Evolutionary conservation across 257 asterid species (phyloP), one percentile per base, ranked within the genome.

Genomic region (Solanum chilense): DNA sequence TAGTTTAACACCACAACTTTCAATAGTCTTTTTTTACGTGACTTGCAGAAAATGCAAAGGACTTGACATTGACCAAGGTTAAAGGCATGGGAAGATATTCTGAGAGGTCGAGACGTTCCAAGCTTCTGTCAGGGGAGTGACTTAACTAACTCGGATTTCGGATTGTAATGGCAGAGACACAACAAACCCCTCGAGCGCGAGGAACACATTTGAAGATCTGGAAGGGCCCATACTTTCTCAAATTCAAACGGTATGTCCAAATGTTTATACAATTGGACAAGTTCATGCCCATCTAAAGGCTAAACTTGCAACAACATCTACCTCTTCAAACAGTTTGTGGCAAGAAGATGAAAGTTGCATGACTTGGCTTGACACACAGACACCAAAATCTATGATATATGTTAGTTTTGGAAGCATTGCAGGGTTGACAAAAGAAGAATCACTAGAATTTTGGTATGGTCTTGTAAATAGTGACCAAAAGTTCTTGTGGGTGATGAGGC

Each of bases 191-290:
- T 5, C 89, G 93, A 78, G 95, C 94, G 14, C 15, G 69, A 20
- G 98, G 97, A 92, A 95, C 95, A 92, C 96, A 41, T 94, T 94
- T 71, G 96, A 95, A 86, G 93, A 93, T 31, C 91, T 95, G 9
- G 98, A 94, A 87, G 95, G 90, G 1, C 95, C 95, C 6, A 87
- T 92, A 18, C 90, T 95, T 4, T 83, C 92, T 15, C 87, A 89
- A 11, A 78, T 94, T 80, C 92, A 91, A 7, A 87, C 39, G 2
- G 84, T 85, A 11, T 93, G 95, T 81, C 98, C 95, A 16, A 95
- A 94, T 42, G 86, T 93, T 7, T 95, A 94, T 91, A 74, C 95
- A 62, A 91, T 95, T 6, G 98, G 98, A 29, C 96, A 98, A 10
- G 91, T 95, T 6, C 98, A 95, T 29, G 91, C 93, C 3, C 96